Evolutionary conservation across 2,329 filamentous ascomycete genomes (phyloP), one percentile per base, ranked within the genome.

Genomic region (Coccinonectria pachysandricola): DNA sequence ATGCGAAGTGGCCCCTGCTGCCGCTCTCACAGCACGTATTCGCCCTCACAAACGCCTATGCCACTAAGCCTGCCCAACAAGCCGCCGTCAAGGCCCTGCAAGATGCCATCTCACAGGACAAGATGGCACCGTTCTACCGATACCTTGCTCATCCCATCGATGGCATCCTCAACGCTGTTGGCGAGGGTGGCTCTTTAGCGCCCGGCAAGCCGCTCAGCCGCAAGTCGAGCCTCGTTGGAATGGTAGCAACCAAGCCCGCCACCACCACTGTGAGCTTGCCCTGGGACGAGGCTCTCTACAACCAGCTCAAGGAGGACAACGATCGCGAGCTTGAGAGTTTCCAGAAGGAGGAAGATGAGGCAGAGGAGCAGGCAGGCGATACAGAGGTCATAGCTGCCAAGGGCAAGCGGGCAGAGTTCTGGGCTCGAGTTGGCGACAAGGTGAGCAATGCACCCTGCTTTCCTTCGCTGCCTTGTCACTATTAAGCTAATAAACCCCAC

Each of bases 361-460:
- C 91, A 7, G 79, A 81, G 20, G 91, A 98, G 68, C 87, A 92
- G 58, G 88, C 88, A 34, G 91, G 91, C 29, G 91, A 98, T 49
- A 95, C 85, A 8, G 91, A 98, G 62, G 77, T 98, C 40, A 78
- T 88, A 60, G 83, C 85, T 30, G 91, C 87, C 41, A 76, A 82
- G 58, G 87, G 87, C 43, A 96, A 96, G 71, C 73, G 87, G 47
- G 91, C 91, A 34, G 91, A 98, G 57, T 92, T 94, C 57, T 95
- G 84, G 71, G 88, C 92, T 34, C 75, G 85, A 42, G 84, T 96
- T 39, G 88, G 87, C 44, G 91, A 98, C 63, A 96, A 96, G 79
- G 86, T 87, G 57, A 36, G 55, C 9, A n/a, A 25, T 25, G 21
- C 9, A 16, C 11, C 24, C 19, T 12, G 15, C 6, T 12, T 15